Base-by-base conservation (phyloP, 2,329 filamentous ascomycete species). In the Chrysoporthe puriensis region DNA sequence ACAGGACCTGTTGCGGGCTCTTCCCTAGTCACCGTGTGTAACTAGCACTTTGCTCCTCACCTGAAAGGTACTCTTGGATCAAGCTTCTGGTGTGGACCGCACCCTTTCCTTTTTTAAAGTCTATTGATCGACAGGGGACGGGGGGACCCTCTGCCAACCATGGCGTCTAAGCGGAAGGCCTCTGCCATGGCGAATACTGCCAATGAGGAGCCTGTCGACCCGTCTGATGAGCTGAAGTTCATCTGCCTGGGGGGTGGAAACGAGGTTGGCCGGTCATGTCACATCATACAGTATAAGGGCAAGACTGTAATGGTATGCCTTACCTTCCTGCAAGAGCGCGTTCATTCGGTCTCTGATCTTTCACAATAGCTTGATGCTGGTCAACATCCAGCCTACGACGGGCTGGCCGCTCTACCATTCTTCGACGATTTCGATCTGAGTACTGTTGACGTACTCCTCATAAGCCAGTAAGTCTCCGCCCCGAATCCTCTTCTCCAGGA, bases 341-440 rank as follows among this genome's bases (percentile, higher is more conserved):
- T 40, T 64, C 18, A 60, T 66, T 66, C n/a, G 7, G 11, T 60
- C 13, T 63, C 62, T 61, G 14, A 63, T 44, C 8, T 7, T 18
- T 62, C 6, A 26, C 4, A 73, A 67, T 77, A 97, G 93, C 92
- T 99, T 73, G 96, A 99, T 82, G 96, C 96, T 62, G 96, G 96
- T 62, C 95, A 97, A 82, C 96, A 99, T 79, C 94, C 96, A 62
- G 96, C 93, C 9, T 97, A 97, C 79, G 94, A 98, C 76, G 96
- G 96, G 48, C 89, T 98, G 69, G 93, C 94, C 2, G 92, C 93
- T 11, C 88, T 99, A 62, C 96, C 96, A 0, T 99, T 97, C 82
- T 99, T 97, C 80, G 96, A 99, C 78, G 94, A 98, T 76, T 99
- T 98, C 79, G 96, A 99, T 77, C 85, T 99, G 26, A 97, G 95